Base-by-base conservation (phyloP, 1,139 yeast species). In the Meyerozyma elateridarum region DNA sequence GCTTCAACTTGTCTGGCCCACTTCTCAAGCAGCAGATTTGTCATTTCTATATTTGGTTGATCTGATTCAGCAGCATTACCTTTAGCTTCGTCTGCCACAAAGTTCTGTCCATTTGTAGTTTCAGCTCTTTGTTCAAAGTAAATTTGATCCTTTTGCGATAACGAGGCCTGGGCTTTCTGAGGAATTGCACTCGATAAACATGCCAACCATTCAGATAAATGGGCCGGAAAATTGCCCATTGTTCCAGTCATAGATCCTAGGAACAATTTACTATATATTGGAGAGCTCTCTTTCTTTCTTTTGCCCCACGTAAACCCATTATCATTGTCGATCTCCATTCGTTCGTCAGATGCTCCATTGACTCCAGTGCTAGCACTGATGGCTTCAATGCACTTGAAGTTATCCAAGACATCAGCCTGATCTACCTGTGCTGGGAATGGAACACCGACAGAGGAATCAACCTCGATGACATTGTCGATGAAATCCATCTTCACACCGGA, bases 71-170 rank as follows among this genome's bases (percentile, higher is more conserved):
- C 27, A 5, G 20, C 22, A 8, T 24, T 31, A 8, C 22, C 28
- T 16, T 36, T 32, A 7, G 20, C 25, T 14, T 20, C 28, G 3
- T 19, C 25, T 15, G 29, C 17, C 4, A 19, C 20, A 9, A 27
- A 33, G 3, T 16, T 8, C 19, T 26, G 24, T 15, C 19, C 30
- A 6, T 24, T 15, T 2, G 18, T 31, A n/a, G 40, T 49, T 32
- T 56, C 65, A 5, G 58, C 53, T 36, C 59, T 48, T 33, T 62
- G 69, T 37, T 61, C 66, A 3, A 57, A 50, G 18, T 51, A 49
- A 8, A 65, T 54, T 38, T 63, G 67, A 30, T 66, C 72, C 36
- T 61, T 64, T 30, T 68, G 70, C 32, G 68, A 59, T 26, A 64
- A 40, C 22, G 53, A 56, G 12, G 41, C 38, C 29, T 49, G 51